A percentile compares a stretch with the other conserved stretches of the same genome.
phyloP scores from a whole-genome alignment of 1,139 yeast species.

The Petasospora fabianii region DNA sequence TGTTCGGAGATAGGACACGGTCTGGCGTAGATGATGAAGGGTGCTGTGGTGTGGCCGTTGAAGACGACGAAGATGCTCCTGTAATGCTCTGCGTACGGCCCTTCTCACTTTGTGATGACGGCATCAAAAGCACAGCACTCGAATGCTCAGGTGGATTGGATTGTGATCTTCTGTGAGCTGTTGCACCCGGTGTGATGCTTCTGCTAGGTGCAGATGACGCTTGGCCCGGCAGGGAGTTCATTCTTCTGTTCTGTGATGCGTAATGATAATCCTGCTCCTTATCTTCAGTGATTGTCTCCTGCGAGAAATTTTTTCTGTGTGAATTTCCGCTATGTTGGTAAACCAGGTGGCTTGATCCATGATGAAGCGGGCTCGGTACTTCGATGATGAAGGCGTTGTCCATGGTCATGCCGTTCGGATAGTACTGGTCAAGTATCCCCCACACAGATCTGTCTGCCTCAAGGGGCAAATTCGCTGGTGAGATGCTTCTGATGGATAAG shows the following conservation, averaged over 20 bases:
- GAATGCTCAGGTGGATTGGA: constrained; percentile 27
- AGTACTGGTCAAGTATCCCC: constrained; percentile 54
- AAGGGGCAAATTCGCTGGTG: constrained; percentile 30
- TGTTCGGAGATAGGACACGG: constrained; percentile 10
- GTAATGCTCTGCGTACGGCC: no score
- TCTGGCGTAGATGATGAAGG: no score
- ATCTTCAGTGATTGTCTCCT: constrained; percentile 23
- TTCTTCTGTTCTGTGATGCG: constrained; percentile 15
- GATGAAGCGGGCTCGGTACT: no score
- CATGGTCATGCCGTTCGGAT: constrained; percentile 67
- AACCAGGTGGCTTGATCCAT: constrained; percentile 3
- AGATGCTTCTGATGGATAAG: constrained; percentile 14
- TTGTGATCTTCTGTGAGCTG: constrained; percentile 22
- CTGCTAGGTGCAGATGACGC: background rate
- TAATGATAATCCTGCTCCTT: constrained; percentile 21
- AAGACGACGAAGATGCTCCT: no score
- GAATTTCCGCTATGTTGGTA: constrained; percentile 5
- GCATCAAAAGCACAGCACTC: constrained; percentile 24
- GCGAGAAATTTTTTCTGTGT: constrained; percentile 9
- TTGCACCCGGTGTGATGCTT: constrained; percentile 6
- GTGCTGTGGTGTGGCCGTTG: no score
- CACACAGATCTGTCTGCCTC: constrained; percentile 68
- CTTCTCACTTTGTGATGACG: no score
- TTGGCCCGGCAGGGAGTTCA: constrained; percentile 20
- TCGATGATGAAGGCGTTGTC: constrained; percentile 63